Conservation (phyloP, 192 early-diverging fungal genomes). For the Coemansia sp. region DNA sequence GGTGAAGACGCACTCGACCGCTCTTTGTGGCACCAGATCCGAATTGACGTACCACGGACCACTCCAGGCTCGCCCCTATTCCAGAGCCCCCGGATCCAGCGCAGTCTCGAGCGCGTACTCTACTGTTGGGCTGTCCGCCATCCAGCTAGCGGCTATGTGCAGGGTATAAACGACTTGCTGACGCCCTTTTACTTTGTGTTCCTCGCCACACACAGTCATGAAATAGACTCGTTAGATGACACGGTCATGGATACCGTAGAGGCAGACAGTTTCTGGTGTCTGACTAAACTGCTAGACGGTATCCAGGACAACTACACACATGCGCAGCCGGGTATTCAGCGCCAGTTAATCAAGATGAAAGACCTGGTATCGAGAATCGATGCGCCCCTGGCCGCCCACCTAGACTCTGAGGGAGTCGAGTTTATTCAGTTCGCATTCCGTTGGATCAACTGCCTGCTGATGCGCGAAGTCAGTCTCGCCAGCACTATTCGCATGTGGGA, state of each 20-base stretch:
- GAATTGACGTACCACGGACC: conserved; percentile 94
- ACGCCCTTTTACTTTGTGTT: conserved; percentile 97
- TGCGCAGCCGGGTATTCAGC: conserved; percentile 95
- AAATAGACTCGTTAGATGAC: conserved; percentile 43
- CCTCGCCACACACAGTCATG: conserved; percentile 52
- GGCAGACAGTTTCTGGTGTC: conserved; percentile 97
- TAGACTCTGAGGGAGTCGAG: conserved; percentile 88
- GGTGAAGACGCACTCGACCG: conserved; percentile 83
- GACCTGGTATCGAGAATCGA: conserved; percentile 94
- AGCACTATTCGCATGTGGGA: conserved; percentile 99
- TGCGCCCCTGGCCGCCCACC: conserved; percentile 72
- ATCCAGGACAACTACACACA: conserved; percentile 99
- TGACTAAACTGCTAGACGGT: conserved; percentile 93
- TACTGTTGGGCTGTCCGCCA: conserved; percentile 98
- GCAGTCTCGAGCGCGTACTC: conserved; percentile 88
- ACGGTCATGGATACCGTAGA: conserved; percentile 76
- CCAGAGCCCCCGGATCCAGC: conserved; percentile 79
- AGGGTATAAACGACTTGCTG: conserved; percentile 98
- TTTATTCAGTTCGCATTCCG: conserved; percentile 99
- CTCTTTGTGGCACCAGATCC: conserved; percentile 93
- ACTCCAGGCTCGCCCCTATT: conserved; percentile 86
- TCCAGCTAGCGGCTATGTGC: conserved; percentile 98
- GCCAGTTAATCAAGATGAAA: conserved; percentile 86
- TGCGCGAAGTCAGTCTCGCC: conserved; percentile 90
- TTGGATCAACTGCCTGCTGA: conserved; percentile 99